Base-by-base conservation (phyloP, 192 early-diverging fungal species). In the Dispira simplex region DNA sequence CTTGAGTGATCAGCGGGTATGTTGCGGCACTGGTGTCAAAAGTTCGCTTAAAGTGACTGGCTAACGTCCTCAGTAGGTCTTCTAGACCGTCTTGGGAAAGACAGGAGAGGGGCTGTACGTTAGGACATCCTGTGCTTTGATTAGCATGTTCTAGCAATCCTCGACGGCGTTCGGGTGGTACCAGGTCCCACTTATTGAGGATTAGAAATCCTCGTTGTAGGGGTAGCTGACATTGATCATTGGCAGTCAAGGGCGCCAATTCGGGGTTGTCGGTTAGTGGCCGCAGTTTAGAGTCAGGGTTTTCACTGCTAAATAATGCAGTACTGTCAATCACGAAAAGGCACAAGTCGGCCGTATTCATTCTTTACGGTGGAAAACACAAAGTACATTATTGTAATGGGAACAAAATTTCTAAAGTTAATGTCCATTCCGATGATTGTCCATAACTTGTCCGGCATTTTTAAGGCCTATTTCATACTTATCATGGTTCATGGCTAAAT, bases 281-380 rank as follows among this genome's bases (percentile, higher is more conserved):
- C 48, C 48, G 48, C 54, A 21, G 54, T 14, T 14, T 56, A 21
- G 54, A 16, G 9, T 18, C 6, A 8, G 56, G 18, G 16, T 18
- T 58, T 14, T 18, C 56, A 58, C 11, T 26, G 56, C 11, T 11
- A 20, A 58, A 9, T 18, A 58, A 18, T 18, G 23, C 56, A 39
- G 57, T 18, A 13, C 65, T 66, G 21, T 78, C 76, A 6, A 87
- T 47, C 46, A 90, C 69, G 25, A 79, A 82, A 44, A 90, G 79
- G 25, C 85, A 84, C 55, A 88, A 69, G 46, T 90, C 86, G 16
- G 88, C 79, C 11, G 67, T 70, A 13, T 70, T 72, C 49, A 51
- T 51, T 51, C 49, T 51, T 18, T 4, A 23, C 16, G 8, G 8
- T 51, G 4, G 49, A 4, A 1, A 39, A 39, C 32, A 39, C 32